Evolutionary conservation across 768 basidiomycete genomes (phyloP).

Genomic region (Boletus rubescentipes): DNA sequence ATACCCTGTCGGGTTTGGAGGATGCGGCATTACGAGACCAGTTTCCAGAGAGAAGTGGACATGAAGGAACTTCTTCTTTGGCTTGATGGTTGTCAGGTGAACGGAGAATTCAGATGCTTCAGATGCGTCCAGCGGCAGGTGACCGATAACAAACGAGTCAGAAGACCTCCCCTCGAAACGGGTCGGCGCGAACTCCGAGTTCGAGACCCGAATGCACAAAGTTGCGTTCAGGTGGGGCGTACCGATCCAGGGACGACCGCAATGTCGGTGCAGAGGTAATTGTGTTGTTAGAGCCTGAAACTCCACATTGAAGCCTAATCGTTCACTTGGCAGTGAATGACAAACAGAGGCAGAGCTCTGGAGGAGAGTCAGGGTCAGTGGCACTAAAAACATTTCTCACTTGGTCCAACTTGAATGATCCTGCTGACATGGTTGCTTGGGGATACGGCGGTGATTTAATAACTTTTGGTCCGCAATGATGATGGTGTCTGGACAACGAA

Average conservation of each 20-base stretch:
- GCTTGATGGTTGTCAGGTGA: constrained; percentile 25
- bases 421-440: background rate
- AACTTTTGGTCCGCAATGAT: background rate
- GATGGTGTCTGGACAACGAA: background rate
- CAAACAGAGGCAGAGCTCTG: background rate
- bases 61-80: constrained; percentile 1
- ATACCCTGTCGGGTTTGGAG: background rate
- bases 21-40: background rate
- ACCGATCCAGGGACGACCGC: background rate
- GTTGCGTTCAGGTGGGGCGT: background rate
- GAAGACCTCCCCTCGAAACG: constrained; percentile 1
- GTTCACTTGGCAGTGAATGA: background rate
- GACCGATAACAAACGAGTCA: constrained; percentile 1
- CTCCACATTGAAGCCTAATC: background rate
- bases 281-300: background rate
- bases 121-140: background rate
- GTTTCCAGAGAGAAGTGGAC: background rate
- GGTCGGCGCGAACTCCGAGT: background rate
- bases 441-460: background rate
- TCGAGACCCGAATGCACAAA: background rate
- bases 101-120: constrained; percentile 1
- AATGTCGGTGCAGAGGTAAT: background rate
- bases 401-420: background rate
- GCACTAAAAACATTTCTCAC: too few species aligned
- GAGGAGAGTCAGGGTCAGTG: background rate